Evolutionary conservation across 2,329 filamentous ascomycete species (phyloP), one percentile per base, ranked within the genome.

Genomic region (Verticillium dahliae): DNA sequence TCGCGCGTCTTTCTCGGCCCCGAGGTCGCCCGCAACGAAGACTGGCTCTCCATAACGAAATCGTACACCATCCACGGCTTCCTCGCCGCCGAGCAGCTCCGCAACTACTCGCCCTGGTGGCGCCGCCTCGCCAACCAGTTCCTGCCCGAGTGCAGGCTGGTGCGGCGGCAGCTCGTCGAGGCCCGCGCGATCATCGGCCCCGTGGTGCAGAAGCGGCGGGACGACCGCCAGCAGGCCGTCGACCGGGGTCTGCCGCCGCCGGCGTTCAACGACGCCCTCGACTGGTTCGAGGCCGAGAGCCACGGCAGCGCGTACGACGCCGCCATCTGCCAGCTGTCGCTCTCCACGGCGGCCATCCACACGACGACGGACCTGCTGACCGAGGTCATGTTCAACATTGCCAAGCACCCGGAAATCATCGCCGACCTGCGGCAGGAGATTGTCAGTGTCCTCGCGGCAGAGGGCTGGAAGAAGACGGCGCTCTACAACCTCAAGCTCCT

Each of bases 281-380:
- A 77, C 27, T 81, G 78, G 78, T 74, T 79, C 62, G 72, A 78
- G 39, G 74, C 77, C 27, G 64, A 71, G 14, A 69, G 73, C 5
- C 69, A 70, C 77, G 81, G 85, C n/a, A 80, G 80, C 59, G 87
- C 76, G 7, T 94, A 92, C 71, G 84, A 92, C 72, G 76, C 81
- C 0, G 78, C 87, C 14, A 75, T 73, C 10, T 91, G 90, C 39
- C 91, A 96, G 70, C 80, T 91, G 34, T 82, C 97, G 3, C 92
- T 95, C 0, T 85, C 90, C 50, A 89, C 92, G 54, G 75, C 73
- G 1, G 76, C 77, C 4, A 76, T 80, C 15, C 77, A 80, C 64
- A 79, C 75, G 6, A 78, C 78, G 0, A 73, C 74, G 1, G 73
- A 77, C 38, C 60, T 70, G 4, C 35, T 73, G 1, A 71, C 72